Base-by-base conservation (phyloP, 768 basidiomycete species). In the Collybiopsis confluens region DNA sequence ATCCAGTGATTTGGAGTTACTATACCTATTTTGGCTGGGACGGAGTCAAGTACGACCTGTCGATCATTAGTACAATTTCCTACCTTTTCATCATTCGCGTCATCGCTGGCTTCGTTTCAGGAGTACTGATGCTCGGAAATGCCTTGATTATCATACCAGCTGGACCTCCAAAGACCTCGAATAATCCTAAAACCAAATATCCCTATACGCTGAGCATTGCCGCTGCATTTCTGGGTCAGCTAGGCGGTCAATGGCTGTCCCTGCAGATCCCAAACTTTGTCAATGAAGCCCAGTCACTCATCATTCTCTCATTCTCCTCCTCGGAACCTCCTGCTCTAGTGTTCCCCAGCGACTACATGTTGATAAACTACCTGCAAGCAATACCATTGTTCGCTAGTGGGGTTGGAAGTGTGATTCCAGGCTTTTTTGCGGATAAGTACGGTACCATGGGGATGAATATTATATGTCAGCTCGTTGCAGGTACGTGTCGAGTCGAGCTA, bases 391-490 rank as follows among this genome's bases (percentile, higher is more conserved):
- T 42, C 16, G n/a, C n/a, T 16, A 16, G n/a, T 16, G 41, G 7
- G n/a, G n/a, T 42, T 23, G 41, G 41, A 7, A n/a, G 41, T 42
- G 41, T 42, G n/a, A 24, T 52, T 11, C 50, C 50, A 10, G 30
- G 50, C 16, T 52, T 41, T 43, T 52, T 52, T 33, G 50, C 50
- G 4, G 50, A 52, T 36, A 52, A 28, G 30, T 52, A 52, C 30
- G 50, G 50, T 5, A 24, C 38, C n/a, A 15, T 52, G 23, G 50
- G 50, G 16, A 52, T 24, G 1, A 41, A 28, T 35, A 52, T 52
- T 27, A 38, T 52, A 9, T 42, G 24, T 18, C 38, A 18, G 8
- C 21, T 30, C 24, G 21, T 41, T 4, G 33, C 30, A 8, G 50
- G 50, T 41, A 24, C 15, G 44, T 45, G 8, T 42, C 23, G 6